Base-by-base conservation (phyloP, 306 rosid species). In the Inga leiocalycina region DNA sequence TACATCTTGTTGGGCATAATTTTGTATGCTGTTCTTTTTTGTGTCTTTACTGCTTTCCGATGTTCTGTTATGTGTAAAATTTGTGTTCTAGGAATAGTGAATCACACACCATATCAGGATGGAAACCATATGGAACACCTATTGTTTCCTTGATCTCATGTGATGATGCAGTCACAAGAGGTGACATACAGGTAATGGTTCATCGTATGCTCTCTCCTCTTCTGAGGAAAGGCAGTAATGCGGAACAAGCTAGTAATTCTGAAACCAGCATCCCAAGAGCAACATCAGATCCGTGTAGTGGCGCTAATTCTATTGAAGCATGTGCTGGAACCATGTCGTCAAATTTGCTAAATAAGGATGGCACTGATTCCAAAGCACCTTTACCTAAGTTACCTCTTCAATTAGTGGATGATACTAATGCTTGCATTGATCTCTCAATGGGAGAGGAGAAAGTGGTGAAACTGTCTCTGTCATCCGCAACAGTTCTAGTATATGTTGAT, bases 121-220 rank as follows among this genome's bases (percentile, higher is more conserved):
- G 98, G 97, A 87, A 89, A 83, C 93, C 97, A 4, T 92, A 75
- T 79, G 98, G 97, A 91, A 86, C 91, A 62, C 99, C 99, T 78
- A 88, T 96, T 62, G 90, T 94, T 71, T 88, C 89, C 1, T 76
- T 89, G 79, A 84, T 96, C 85, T 88, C 98, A 54, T 87, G 93
- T 45, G 97, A 92, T 71, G 92, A 91, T 81, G 80, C 82, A 72
- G 80, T 93, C 84, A 92, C 88, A 57, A 88, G 94, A 84, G 91
- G 91, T 78, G 85, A 94, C 83, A 73, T 96, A 81, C 97, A 89
- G 89, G 86, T 56, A 79, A 85, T 87, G 67, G 97, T 90, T 82
- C 79, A 88, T 73, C 87, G 80, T 71, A 83, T 94, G 89, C 91
- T 96, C 69, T 91, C 92, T 83, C 94, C 98, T 77, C 81, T 96